Conservation (phyloP, 768 basidiomycete species). For the Mycena kentingensis region DNA sequence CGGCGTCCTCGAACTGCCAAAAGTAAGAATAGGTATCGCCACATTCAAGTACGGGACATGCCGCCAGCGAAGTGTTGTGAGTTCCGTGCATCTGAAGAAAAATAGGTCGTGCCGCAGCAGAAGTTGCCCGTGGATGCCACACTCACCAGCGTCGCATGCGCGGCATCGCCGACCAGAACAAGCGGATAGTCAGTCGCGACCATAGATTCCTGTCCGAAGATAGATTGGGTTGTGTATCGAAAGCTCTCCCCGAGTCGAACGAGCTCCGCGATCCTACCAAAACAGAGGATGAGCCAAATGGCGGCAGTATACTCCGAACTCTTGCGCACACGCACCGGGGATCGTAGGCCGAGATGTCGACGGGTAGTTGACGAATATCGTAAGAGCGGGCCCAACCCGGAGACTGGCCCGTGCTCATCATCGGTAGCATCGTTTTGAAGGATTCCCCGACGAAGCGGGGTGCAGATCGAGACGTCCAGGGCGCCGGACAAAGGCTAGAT, state of each 20-base stretch:
- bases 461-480: background rate
- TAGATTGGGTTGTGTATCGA: constrained; percentile 10
- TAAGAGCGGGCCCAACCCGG: background rate
- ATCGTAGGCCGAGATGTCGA: constrained; percentile 11
- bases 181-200: constrained; percentile 36
- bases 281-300: background rate
- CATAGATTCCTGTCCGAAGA: constrained; percentile 31
- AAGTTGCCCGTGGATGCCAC: background rate
- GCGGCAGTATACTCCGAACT: too few relatives aligned
- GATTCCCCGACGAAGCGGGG: background rate
- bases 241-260: constrained; percentile 2
- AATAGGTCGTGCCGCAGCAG: background rate
- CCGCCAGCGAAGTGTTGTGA: constrained; percentile 46
- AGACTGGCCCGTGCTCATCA: constrained; percentile 1
- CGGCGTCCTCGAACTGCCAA: constrained; percentile 36
- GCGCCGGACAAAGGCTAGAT: background rate
- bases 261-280: constrained; percentile 9
- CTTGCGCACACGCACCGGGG: constrained; percentile 2
- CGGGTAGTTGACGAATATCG: background rate
- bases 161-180: constrained; percentile 43
- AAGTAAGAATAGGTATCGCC: too few relatives aligned
- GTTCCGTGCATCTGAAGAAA: constrained; percentile 45
- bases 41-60: constrained; percentile 2
- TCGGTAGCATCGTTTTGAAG: background rate
- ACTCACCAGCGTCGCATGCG: constrained; percentile 42